Conservation (phyloP, 352 stramenopile species). For the Saprolegnia parasitica region DNA sequence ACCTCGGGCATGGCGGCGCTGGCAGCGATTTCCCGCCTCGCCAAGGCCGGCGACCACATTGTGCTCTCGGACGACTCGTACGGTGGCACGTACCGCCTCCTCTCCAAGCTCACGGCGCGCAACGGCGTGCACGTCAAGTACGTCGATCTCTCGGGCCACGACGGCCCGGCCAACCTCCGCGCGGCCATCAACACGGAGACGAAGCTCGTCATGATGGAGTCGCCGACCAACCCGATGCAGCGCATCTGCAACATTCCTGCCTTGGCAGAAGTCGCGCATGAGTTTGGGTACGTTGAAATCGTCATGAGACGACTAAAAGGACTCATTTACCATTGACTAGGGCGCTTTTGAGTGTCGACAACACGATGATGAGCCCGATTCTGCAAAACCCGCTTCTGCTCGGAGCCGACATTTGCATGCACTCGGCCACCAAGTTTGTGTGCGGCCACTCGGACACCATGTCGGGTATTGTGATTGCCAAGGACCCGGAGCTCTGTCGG, state of each 20-base stretch:
- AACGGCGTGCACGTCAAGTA: constrained; percentile 76
- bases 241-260: constrained; percentile 90
- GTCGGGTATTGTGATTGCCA: constrained; percentile 88
- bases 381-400: constrained; percentile 91
- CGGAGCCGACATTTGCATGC: constrained; percentile 94
- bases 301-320: too few species aligned
- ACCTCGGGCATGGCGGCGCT: constrained; percentile 95
- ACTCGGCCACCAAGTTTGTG: constrained; percentile 98
- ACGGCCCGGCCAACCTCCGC: constrained; percentile 59
- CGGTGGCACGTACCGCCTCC: constrained; percentile 92
- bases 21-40: constrained; percentile 88
- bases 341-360: constrained; percentile 90
- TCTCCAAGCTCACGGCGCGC: constrained; percentile 84
- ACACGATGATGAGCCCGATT: constrained; percentile 95
- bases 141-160: constrained; percentile 71
- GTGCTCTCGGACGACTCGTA: constrained; percentile 95
- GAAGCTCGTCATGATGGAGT: constrained; percentile 96
- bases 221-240: constrained; percentile 95
- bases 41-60: constrained; percentile 88
- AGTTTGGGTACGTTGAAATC: constrained; percentile 39
- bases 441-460: constrained; percentile 96
- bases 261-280: constrained; percentile 77
- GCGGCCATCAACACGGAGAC: constrained; percentile 63
- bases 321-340: too few species aligned
- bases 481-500: constrained; percentile 67